A percentile compares a stretch with the other conserved stretches of the same genome.
Evolutionary conservation across 495 filamentous ascomycete genomes (phyloP).

Genomic region (Tirmania nivea): DNA sequence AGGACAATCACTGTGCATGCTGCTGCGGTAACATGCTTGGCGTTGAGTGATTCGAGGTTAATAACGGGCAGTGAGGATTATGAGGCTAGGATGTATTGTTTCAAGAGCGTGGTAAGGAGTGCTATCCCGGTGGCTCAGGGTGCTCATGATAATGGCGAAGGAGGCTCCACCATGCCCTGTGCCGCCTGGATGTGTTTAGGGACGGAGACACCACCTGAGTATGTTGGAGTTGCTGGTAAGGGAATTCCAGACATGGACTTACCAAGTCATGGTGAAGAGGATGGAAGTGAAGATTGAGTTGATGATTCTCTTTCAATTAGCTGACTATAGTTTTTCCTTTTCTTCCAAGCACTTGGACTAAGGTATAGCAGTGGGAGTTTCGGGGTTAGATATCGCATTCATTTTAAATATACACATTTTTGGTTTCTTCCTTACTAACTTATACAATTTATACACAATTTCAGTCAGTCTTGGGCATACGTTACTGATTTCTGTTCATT

Average conservation of each 20-base stretch:
- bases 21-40: slow-evolving; percentile 79
- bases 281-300: background rate
- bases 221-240: slow-evolving; percentile 9
- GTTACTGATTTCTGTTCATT: too few species aligned
- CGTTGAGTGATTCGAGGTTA: slow-evolving; percentile 67
- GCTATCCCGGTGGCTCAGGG: background rate
- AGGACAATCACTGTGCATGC: slow-evolving; percentile 74
- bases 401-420: too few species aligned
- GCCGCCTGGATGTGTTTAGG: background rate
- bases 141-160: background rate
- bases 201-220: slow-evolving; percentile 12
- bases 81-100: slow-evolving; percentile 70
- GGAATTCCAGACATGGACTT: slow-evolving; percentile 9
- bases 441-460: too few species aligned
- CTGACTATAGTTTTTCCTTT: background rate
- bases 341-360: background rate
- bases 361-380: background rate
- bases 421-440: too few species aligned
- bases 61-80: slow-evolving; percentile 83
- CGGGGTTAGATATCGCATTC: too few species aligned
- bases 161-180: slow-evolving; percentile 8
- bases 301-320: background rate
- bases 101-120: slow-evolving; percentile 29
- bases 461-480: too few species aligned
- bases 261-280: slow-evolving; percentile 4